Conservation (phyloP, 306 rosid species). For the Vicia villosa region DNA sequence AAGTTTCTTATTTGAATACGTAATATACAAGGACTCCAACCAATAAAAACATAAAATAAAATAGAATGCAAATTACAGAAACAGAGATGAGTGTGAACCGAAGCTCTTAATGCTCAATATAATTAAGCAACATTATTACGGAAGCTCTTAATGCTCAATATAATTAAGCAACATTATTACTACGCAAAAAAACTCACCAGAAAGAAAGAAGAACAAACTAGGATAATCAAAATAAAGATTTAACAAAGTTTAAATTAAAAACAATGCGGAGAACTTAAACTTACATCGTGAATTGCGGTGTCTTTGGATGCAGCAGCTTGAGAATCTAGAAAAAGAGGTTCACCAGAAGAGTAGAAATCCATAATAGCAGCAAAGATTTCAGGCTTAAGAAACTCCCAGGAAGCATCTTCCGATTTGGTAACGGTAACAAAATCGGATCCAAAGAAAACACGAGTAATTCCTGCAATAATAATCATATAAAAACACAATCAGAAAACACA, state of each 20-base stretch:
- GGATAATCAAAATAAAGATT: not conserved
- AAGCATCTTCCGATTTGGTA: constrained; percentile 75
- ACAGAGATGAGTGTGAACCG: not conserved
- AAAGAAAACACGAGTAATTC: constrained; percentile 69
- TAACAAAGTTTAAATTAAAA: not conserved
- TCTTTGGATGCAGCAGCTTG: constrained; percentile 80
- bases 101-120: not conserved
- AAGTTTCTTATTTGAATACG: not conserved
- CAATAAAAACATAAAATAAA: not conserved
- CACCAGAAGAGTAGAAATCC: constrained; percentile 93
- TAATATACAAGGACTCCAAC: not conserved
- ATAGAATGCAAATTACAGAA: not conserved
- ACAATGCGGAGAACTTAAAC: not conserved
- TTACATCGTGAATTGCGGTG: constrained; percentile 83
- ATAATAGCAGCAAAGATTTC: constrained; percentile 89
- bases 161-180: not conserved
- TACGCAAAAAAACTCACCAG: not conserved
- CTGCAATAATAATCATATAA: not conserved
- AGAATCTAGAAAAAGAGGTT: constrained; percentile 84
- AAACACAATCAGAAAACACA: not conserved
- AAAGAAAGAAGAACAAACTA: not conserved
- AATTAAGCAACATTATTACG: no score
- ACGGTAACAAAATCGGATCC: constrained; percentile 97
- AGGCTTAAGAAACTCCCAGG: constrained; percentile 91
- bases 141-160: no score